These are phyloP conservation scores for Pezicula rhizophila DNA, from an alignment of 2,329 filamentous ascomycete species.

Conservation along the genomic window DNA sequence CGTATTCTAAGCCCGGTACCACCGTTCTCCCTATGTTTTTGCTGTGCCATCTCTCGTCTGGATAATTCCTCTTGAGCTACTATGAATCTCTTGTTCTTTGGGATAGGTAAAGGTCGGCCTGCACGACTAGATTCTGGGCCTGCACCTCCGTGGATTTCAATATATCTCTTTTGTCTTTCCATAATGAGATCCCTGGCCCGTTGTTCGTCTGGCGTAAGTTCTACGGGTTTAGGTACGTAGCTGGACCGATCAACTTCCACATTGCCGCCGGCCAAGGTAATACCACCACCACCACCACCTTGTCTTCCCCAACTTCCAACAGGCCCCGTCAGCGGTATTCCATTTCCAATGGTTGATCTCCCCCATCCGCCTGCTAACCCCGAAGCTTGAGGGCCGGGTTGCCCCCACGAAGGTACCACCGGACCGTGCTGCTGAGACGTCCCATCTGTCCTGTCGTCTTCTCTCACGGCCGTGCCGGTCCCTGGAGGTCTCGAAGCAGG, in stretches of 20 bases:
- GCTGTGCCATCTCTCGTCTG: background rate
- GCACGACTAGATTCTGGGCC: slow-evolving; percentile 22
- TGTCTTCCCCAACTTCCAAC: background rate
- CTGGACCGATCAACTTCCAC: background rate
- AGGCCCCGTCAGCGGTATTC: background rate
- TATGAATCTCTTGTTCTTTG: slow-evolving; percentile 2
- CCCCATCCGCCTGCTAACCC: slow-evolving; percentile 4
- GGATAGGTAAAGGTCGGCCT: slow-evolving; percentile 11
- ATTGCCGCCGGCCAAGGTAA: background rate
- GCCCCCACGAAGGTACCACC: slow-evolving; percentile 6
- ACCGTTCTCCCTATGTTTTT: background rate
- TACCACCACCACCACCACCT: background rate
- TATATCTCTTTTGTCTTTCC: slow-evolving; percentile 8
- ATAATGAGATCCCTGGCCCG: slow-evolving; percentile 18
- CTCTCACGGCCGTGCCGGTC: slow-evolving; percentile 12
- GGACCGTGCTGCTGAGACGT: background rate
- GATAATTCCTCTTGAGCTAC: background rate
- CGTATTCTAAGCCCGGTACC: too few relatives aligned
- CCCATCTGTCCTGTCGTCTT: background rate
- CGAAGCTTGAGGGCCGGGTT: slow-evolving; percentile 1
- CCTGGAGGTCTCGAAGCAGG: slow-evolving; percentile 17
- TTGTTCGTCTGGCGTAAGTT: slow-evolving; percentile 22
- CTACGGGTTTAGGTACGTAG: background rate
- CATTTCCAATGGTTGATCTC: slow-evolving; percentile 5
- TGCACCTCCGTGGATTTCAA: slow-evolving; percentile 13